Conservation (phyloP, 352 stramenopile genomes). For the Phytopythium cucurbitacearum region DNA sequence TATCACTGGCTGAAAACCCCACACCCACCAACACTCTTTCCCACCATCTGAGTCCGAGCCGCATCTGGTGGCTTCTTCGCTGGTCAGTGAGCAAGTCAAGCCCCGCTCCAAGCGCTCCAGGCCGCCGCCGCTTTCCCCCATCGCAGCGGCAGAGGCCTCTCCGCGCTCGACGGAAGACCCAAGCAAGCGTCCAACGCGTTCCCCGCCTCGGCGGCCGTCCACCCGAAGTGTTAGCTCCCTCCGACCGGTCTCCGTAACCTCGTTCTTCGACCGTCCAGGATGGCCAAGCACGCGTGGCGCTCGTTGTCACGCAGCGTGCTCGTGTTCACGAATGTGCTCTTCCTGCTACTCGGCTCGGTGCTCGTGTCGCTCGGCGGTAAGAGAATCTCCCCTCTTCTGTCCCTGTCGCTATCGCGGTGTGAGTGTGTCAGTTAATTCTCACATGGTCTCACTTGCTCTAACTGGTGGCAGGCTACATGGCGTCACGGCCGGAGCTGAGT, state of each 20-base stretch:
- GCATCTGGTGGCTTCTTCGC: too few species aligned
- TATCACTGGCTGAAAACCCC: too few species aligned
- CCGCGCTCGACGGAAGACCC: too few species aligned
- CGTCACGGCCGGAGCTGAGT: slow-evolving; percentile 70
- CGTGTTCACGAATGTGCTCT: slow-evolving; percentile 88
- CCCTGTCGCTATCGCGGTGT: slow-evolving; percentile 1
- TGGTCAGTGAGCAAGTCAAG: too few species aligned
- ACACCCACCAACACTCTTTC: not conserved
- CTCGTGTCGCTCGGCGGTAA: slow-evolving; percentile 75
- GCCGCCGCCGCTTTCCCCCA: too few species aligned
- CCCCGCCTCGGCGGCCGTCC: too few species aligned
- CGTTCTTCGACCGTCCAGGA: slow-evolving; percentile 9
- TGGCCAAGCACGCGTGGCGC: slow-evolving; percentile 59
- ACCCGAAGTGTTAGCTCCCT: too few species aligned
- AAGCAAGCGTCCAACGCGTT: too few species aligned
- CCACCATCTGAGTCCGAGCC: not conserved
- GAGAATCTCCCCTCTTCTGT: slow-evolving; percentile 2
- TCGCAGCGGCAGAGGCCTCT: too few species aligned
- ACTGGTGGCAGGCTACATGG: slow-evolving; percentile 59
- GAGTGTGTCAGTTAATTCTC: slow-evolving; percentile 1
- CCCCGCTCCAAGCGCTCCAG: too few species aligned
- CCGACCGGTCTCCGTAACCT: too few species aligned
- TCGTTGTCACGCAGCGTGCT: slow-evolving; percentile 73
- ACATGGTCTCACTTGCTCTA: slow-evolving; percentile 5
- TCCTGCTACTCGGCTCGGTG: slow-evolving; percentile 75